phyloP scores from a whole-genome alignment of 805 yeast species.

The Ogataea parapolymorpha region DNA sequence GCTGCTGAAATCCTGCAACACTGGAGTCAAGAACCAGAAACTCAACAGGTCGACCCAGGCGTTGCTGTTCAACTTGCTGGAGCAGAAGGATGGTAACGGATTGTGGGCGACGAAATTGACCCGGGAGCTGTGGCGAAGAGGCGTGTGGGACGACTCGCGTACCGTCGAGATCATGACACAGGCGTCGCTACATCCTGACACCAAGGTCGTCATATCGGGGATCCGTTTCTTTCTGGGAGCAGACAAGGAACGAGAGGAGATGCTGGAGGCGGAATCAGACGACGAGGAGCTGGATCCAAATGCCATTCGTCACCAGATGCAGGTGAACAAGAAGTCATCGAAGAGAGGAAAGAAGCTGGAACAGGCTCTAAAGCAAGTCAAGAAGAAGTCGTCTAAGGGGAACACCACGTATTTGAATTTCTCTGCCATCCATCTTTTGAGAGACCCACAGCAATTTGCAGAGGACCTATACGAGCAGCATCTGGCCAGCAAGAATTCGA shows the following conservation, averaged over 20 bases:
- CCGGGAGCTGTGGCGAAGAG: constrained; percentile 95
- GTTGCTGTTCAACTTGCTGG: constrained; percentile 78
- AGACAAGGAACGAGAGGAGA: constrained; percentile 88
- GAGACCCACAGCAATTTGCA: constrained; percentile 98
- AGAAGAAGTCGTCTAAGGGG: constrained; percentile 55
- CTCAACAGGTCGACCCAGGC: constrained; percentile 91
- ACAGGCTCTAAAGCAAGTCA: constrained; percentile 62
- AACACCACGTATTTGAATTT: constrained; percentile 77
- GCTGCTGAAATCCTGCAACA: constrained; percentile 75
- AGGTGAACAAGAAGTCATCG: constrained; percentile 75
- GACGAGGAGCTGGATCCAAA: constrained; percentile 64
- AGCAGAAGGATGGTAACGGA: constrained; percentile 73
- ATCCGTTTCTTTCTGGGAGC: constrained; percentile 91
- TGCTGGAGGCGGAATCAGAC: constrained; percentile 69
- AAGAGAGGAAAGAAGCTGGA: constrained; percentile 81
- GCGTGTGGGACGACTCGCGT: constrained; percentile 96
- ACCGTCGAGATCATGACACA: constrained; percentile 98
- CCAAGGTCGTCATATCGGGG: constrained; percentile 86
- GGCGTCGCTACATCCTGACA: constrained; percentile 85
- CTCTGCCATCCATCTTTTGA: constrained; percentile 87
- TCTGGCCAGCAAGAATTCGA: constrained; percentile 63
- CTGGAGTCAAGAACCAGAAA: constrained; percentile 87
- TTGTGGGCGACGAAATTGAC: constrained; percentile 95
- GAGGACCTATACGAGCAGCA: constrained; percentile 75
- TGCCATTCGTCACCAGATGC: constrained; percentile 74